phyloP scores from a whole-genome alignment of 352 stramenopile species.

The Pythium pyrilobum region DNA sequence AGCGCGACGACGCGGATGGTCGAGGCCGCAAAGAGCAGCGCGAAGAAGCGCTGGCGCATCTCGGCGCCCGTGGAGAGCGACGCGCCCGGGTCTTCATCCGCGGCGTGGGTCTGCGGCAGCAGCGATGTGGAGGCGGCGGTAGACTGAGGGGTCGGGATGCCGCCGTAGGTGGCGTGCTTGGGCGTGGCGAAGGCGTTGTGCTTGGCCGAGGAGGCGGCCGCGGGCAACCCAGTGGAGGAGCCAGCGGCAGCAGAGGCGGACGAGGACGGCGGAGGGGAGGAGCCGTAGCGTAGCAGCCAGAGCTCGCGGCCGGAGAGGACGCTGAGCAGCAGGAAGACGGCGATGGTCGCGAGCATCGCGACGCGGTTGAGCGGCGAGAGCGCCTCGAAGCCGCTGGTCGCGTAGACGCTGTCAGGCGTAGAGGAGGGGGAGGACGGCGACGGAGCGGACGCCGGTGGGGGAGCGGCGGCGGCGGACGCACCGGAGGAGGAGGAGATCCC shows the following conservation, averaged over 20 bases:
- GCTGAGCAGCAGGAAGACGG: constrained; percentile 58
- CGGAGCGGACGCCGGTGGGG: no score
- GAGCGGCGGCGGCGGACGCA: no score
- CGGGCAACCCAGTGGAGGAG: neutral
- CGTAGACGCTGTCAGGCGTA: constrained; percentile 12
- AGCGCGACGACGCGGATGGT: constrained; percentile 57
- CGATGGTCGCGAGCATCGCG: constrained; percentile 45
- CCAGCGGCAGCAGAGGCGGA: neutral
- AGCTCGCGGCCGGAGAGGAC: constrained; percentile 49
- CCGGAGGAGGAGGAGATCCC: no score
- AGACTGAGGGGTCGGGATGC: constrained; percentile 1
- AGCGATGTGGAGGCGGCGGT: constrained; percentile 7
- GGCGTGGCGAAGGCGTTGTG: neutral
- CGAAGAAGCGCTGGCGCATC: constrained; percentile 71
- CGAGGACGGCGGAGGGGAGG: constrained; percentile 4
- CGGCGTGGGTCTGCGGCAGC: no score
- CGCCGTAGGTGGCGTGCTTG: constrained; percentile 11
- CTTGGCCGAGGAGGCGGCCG: neutral
- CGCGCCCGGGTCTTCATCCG: constrained; percentile 43
- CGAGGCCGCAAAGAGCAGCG: constrained; percentile 66
- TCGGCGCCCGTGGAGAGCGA: constrained; percentile 63
- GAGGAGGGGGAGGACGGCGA: neutral
- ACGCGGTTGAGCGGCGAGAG: constrained; percentile 43
- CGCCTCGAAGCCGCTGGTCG: constrained; percentile 21
- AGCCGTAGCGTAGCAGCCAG: constrained; percentile 34